Base-by-base conservation (phyloP, 495 filamentous ascomycete species). In the Niebla homalea region DNA sequence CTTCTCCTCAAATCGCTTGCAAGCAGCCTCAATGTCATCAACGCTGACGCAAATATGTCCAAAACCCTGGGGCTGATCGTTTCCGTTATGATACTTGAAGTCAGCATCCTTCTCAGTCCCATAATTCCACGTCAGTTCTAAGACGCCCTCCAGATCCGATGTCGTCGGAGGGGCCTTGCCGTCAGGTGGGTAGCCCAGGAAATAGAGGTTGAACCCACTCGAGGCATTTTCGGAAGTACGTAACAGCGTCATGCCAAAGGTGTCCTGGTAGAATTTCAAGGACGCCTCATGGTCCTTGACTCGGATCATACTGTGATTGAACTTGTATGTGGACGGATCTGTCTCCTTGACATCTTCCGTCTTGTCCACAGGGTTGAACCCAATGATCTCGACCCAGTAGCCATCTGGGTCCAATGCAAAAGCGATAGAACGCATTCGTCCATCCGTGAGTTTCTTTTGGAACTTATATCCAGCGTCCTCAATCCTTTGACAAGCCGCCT, bases 61-160 rank as follows among this genome's bases (percentile, higher is more conserved):
- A 58, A 94, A 98, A 23, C 92, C 92, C 64, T 96, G 87, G 1
- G 89, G 92, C 64, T 93, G 71, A 19, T 78, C 70, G 64, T 98
- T 98, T 10, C 92, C 92, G 56, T 93, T 81, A 61, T 98, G 92
- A 61, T 98, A 98, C 39, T 80, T 80, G 59, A 88, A 87, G 42
- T 73, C 70, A 49, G 80, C 73, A 57, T 96, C 79, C 60, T 86
- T 90, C 73, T 98, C 92, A 2, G 92, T 96, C 38, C 92, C 92
- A 55, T 94, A 92, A 62, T 98, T 96, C 86, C 87, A 95, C 19
- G 89, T 96, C 57, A 98, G 60, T 69, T 95, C 89, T 11, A 96
- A 69, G 46, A 96, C 61, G 2, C 90, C 90, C 61, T 96, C 90
- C 45, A 78, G 75, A 37, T 78, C 76, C 3, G 83, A 78, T 3